Evolutionary conservation across 1,284 basidiomycete genomes (phyloP).

Genomic region (Ustilago sp.): DNA sequence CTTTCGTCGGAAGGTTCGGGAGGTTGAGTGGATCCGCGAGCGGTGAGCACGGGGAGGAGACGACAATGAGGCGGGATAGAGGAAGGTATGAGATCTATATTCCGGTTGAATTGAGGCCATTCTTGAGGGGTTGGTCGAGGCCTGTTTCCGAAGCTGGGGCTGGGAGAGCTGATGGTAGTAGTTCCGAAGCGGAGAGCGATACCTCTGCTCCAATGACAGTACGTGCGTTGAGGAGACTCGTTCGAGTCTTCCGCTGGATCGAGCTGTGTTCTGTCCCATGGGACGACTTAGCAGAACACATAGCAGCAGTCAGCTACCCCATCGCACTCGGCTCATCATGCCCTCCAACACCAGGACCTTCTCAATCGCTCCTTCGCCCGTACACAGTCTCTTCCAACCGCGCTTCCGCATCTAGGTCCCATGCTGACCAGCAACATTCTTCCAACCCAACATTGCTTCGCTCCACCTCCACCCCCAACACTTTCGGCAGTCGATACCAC

Average conservation of each 20-base stretch:
- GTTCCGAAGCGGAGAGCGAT: neutral
- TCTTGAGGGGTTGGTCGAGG: constrained; percentile 26
- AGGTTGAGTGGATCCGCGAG: constrained; percentile 2
- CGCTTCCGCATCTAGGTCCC: constrained; percentile 2
- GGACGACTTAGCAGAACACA: constrained; percentile 45
- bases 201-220: constrained; percentile 9
- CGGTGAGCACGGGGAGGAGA: neutral
- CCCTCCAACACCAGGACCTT: constrained; percentile 36
- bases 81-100: constrained; percentile 31
- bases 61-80: neutral
- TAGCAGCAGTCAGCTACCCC: constrained; percentile 36
- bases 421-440: neutral
- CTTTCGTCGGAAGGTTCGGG: constrained; percentile 28
- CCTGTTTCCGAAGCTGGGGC: constrained; percentile 11
- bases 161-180: neutral
- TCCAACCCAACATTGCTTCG: constrained; percentile 4
- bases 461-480: neutral
- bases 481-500: constrained; percentile 1
- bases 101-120: constrained; percentile 27
- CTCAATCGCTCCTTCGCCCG: constrained; percentile 28
- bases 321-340: constrained; percentile 26
- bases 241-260: constrained; percentile 29
- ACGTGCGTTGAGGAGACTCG: constrained; percentile 15
- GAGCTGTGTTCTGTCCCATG: constrained; percentile 33
- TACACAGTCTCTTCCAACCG: constrained; percentile 39